Conservation (phyloP, 2,329 filamentous ascomycete species). For the Purpureocillium takamizusanense region DNA sequence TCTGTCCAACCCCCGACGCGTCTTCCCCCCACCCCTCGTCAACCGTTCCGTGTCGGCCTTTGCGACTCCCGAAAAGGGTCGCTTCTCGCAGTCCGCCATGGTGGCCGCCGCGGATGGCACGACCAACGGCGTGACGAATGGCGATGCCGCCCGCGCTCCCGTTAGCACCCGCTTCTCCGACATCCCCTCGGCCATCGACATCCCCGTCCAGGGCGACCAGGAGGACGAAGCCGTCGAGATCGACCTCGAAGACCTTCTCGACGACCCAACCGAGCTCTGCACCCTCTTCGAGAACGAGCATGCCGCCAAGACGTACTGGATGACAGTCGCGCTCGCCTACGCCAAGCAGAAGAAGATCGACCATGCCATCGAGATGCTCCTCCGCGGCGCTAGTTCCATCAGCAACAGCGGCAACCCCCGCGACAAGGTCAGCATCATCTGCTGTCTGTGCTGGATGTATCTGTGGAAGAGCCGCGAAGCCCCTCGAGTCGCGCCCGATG, state of each 20-base stretch:
- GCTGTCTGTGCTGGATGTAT: constrained; percentile 84
- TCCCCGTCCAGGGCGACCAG: constrained; percentile 54
- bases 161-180: constrained; percentile 53
- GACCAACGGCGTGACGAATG: constrained; percentile 33
- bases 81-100: constrained; percentile 24
- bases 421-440: constrained; percentile 77
- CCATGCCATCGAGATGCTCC: constrained; percentile 65
- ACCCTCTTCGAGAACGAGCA: constrained; percentile 91
- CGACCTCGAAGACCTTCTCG: constrained; percentile 79
- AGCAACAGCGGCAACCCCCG: constrained; percentile 62
- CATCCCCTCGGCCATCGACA: constrained; percentile 56
- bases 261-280: constrained; percentile 92
- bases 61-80: neutral
- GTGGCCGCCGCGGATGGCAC: constrained; percentile 32
- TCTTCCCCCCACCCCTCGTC: constrained; percentile 7
- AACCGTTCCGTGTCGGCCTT: neutral
- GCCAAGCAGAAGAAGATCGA: constrained; percentile 93
- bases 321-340: constrained; percentile 94
- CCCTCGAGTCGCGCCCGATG: constrained; percentile 52
- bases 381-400: constrained; percentile 63
- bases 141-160: constrained; percentile 22
- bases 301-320: constrained; percentile 88
- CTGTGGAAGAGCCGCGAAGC: constrained; percentile 83
- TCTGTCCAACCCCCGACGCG: constrained; percentile 19
- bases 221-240: constrained; percentile 80